Evolutionary conservation across 2,329 filamentous ascomycete species (phyloP), one percentile per base, ranked within the genome.

Genomic region (Chrysosporium keratinophilum): DNA sequence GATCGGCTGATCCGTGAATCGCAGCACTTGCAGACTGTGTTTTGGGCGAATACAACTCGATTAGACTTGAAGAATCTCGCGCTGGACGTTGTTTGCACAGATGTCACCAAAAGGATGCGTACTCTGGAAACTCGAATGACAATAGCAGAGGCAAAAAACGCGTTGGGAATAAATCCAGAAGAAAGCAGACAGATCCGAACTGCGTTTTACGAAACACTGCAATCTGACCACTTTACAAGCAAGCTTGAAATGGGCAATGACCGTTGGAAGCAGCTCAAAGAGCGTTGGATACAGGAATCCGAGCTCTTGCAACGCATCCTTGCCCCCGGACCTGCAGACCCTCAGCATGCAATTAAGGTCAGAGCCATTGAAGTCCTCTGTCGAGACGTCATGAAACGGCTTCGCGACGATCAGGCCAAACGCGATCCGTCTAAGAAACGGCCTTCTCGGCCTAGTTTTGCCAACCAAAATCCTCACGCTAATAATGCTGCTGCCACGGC

Each of bases 71-170:
- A 83, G 64, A 77, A 77, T 37, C 74, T 88, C 44, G 85, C 87
- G 0, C 72, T 94, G 4, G 87, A 94, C 65, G 79, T 88, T 44
- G 83, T 94, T 20, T 89, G 85, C 63, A 84, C 81, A 28, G 87
- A 91, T 69, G 85, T 91, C 31, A 90, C 86, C 1, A 93, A 93
- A 69, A 76, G 85, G 17, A 83, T 90, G 74, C 80, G 87, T 62
- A 80, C 73, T 11, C 65, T 81, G 54, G 79, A 82, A 47, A 77
- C 75, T 34, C 75, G 79, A n/a, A 82, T 91, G 77, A 83, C 81
- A 0, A 78, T 91, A 43, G 78, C 81, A 1, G 83, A 89, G 55
- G 86, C 85, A 3, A 90, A 88, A 66, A 86, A 85, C 63, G 73
- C 77, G 31, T 75, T 88, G 45, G 81, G 81, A 31, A 74, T 88